Conservation (phyloP, 257 asterid species). For the Cinchona pubescens region DNA sequence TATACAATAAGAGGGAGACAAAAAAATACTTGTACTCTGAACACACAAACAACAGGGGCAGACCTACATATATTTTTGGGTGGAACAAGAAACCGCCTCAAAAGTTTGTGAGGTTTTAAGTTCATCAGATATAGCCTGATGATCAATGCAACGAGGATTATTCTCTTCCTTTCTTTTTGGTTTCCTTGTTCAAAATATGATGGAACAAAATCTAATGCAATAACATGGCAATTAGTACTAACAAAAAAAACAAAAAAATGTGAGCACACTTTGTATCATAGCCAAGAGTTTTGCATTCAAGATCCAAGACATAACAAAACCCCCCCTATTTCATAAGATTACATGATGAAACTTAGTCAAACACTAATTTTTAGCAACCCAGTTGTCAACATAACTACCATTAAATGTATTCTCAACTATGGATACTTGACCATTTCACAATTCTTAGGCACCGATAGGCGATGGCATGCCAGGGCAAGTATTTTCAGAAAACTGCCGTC, state of each 20-base stretch:
- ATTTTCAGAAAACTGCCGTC: background rate
- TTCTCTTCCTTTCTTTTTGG: too few relatives aligned
- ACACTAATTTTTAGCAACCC: background rate
- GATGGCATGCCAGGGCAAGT: background rate
- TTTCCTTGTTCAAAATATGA: too few relatives aligned
- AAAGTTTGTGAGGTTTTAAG: conserved; percentile 1
- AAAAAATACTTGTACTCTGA: conserved; percentile 5
- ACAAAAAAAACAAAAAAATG: too few relatives aligned
- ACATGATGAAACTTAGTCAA: background rate
- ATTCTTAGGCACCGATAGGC: background rate
- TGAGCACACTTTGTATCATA: too few relatives aligned
- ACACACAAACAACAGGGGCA: background rate
- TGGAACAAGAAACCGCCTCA: conserved; percentile 1
- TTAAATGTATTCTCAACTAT: background rate
- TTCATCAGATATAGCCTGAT: too few relatives aligned
- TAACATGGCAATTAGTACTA: too few relatives aligned
- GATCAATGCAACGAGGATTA: too few relatives aligned
- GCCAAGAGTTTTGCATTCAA: background rate
- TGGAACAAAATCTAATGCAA: too few relatives aligned
- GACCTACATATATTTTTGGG: conserved; percentile 14
- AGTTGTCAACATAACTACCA: background rate
- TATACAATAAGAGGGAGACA: conserved; percentile 5
- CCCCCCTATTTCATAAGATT: background rate
- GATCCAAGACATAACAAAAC: background rate
- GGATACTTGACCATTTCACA: background rate